A percentile compares a stretch with the other conserved stretches of the same genome.
Evolutionary conservation across 1,284 basidiomycete genomes (phyloP).

Genomic region (Heliocybe sulcata): DNA sequence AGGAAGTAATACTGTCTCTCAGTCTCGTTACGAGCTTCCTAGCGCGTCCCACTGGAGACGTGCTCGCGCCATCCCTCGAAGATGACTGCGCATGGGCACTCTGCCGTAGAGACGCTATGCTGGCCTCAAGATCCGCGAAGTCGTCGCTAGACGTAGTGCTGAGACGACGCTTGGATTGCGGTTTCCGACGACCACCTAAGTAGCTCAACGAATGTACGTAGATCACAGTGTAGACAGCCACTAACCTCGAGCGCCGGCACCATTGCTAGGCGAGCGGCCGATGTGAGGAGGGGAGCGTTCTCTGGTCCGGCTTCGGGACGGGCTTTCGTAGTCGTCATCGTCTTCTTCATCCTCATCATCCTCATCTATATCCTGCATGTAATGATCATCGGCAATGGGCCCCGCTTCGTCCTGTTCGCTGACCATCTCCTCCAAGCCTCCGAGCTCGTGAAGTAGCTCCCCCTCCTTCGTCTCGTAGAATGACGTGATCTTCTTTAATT

Average conservation of each 20-base stretch:
- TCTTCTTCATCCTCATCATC: constrained; percentile 53
- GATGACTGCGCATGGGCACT: constrained; percentile 6
- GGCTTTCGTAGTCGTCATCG: constrained; percentile 35
- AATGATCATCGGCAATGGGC: constrained; percentile 36
- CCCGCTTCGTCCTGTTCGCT: constrained; percentile 61
- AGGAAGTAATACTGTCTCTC: constrained; percentile 43
- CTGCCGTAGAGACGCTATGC: constrained; percentile 7
- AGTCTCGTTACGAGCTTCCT: constrained; percentile 34
- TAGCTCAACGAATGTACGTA: not conserved
- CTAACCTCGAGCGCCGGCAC: constrained; percentile 3
- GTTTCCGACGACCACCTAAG: not conserved
- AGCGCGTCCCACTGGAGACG: constrained; percentile 32
- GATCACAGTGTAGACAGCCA: not conserved
- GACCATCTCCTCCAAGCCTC: constrained; percentile 62
- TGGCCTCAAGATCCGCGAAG: constrained; percentile 7
- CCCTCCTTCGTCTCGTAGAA: constrained; percentile 81
- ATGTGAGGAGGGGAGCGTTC: constrained; percentile 22
- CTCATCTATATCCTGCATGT: constrained; percentile 32
- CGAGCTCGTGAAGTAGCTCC: constrained; percentile 61
- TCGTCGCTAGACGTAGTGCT: not conserved
- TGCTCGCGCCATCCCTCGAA: constrained; percentile 17
- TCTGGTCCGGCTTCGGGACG: constrained; percentile 47
- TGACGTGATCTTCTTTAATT: constrained; percentile 74
- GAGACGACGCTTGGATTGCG: not conserved
- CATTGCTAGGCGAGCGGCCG: constrained; percentile 20